Evolutionary conservation across 192 early-diverging fungal genomes (phyloP).

Genomic region (Coemansia sp.): DNA sequence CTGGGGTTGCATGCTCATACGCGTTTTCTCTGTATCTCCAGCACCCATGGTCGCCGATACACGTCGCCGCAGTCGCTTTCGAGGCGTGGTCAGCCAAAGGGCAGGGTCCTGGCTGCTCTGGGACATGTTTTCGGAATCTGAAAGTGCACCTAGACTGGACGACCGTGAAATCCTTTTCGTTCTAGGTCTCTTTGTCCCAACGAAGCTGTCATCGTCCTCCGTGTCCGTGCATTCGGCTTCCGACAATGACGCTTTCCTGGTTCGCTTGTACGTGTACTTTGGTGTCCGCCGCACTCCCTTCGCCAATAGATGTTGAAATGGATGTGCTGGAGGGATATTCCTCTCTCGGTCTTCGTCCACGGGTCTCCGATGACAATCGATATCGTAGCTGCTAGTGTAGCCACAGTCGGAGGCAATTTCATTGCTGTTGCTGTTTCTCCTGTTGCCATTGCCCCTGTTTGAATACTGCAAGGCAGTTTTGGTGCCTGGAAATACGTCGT

Average conservation of each 20-base stretch:
- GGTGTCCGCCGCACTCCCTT: conserved; percentile 13
- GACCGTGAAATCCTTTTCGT: conserved; percentile 10
- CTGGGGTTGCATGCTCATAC: conserved; percentile 15
- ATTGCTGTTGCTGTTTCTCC: not conserved
- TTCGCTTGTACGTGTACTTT: conserved; percentile 49
- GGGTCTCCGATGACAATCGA: not conserved
- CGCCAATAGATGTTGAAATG: conserved; percentile 23
- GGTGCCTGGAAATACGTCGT: not conserved
- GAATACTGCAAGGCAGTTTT: not conserved
- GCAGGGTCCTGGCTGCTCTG: conserved; percentile 36
- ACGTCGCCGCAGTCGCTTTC: conserved; percentile 31
- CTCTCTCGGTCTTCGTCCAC: not conserved
- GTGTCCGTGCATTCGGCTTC: conserved; percentile 9
- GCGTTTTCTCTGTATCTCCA: conserved; percentile 1
- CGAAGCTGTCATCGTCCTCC: not conserved
- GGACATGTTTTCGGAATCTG: conserved; percentile 26
- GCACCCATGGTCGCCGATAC: not conserved
- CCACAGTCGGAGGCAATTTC: not conserved
- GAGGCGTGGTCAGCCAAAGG: conserved; percentile 50
- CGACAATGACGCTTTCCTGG: conserved; percentile 8
- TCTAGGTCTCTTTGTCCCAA: not conserved
- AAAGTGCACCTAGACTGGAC: conserved; percentile 32
- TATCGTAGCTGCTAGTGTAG: not conserved
- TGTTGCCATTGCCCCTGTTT: not conserved
- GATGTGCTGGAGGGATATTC: conserved; percentile 32